Conservation (phyloP, 2,329 filamentous ascomycete genomes). For the Fusarium sp. region DNA sequence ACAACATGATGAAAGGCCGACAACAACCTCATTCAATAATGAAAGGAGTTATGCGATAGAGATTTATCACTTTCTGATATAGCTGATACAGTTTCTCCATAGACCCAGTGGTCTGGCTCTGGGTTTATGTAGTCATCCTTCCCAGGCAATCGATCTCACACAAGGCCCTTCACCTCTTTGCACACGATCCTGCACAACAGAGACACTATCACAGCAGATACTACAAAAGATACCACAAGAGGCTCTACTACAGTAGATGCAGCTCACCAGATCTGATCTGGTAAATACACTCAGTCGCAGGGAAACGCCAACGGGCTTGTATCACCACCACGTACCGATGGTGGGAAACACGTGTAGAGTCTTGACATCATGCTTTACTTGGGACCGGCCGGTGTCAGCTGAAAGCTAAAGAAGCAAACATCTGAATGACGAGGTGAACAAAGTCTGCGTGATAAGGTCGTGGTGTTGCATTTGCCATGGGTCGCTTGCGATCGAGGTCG, state of each 20-base stretch:
- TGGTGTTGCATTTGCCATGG: too few species aligned
- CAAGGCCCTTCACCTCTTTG: neutral
- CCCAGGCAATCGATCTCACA: constrained; percentile 5
- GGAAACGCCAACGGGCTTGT: constrained; percentile 17
- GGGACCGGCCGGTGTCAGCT: neutral
- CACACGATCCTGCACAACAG: constrained; percentile 10
- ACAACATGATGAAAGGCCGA: neutral
- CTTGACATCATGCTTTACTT: neutral
- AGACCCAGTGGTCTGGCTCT: constrained; percentile 11
- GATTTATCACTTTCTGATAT: neutral
- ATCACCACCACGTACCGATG: neutral
- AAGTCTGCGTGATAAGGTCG: too few species aligned
- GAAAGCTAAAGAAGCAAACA: neutral
- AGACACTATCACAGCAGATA: neutral
- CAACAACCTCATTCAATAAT: neutral
- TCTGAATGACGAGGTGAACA: too few species aligned
- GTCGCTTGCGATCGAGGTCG: too few species aligned
- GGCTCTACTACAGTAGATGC: too few species aligned
- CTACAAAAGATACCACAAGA: too few species aligned
- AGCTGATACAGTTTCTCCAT: too few species aligned
- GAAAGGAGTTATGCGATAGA: fast-evolving
- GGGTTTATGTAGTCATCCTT: constrained; percentile 35
- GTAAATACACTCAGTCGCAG: constrained; percentile 4
- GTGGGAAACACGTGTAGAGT: neutral
- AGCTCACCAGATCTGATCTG: constrained; percentile 8